Conservation (phyloP, 495 filamentous ascomycete species). For the Platismatia glauca region DNA sequence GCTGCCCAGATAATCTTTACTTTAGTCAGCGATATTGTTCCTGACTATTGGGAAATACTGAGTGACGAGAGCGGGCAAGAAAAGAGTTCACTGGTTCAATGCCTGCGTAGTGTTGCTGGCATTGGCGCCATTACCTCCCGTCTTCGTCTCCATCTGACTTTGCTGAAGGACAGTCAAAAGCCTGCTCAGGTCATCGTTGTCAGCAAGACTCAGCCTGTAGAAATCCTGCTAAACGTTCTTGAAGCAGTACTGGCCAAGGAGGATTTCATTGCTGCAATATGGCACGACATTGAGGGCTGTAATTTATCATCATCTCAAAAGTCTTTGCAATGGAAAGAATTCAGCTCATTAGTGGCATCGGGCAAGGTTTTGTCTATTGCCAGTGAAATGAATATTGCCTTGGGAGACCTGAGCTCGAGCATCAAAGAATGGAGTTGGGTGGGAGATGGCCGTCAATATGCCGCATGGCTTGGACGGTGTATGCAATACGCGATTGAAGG, state of each 20-base stretch:
- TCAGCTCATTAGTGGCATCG: conserved; percentile 54
- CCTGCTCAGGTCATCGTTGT: neutral
- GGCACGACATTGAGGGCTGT: conserved; percentile 32
- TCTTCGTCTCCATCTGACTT: conserved; percentile 45
- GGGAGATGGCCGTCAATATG: conserved; percentile 54
- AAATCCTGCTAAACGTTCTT: conserved; percentile 38
- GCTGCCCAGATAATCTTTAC: conserved; percentile 61
- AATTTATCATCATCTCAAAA: conserved; percentile 26
- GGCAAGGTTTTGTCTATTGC: conserved; percentile 62
- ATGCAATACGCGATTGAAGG: conserved; percentile 45
- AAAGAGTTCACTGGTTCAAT: conserved; percentile 47
- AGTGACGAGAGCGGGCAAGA: conserved; percentile 30
- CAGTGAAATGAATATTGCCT: conserved; percentile 63
- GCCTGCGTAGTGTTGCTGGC: conserved; percentile 63
- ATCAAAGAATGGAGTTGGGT: conserved; percentile 47
- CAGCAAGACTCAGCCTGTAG: conserved; percentile 11
- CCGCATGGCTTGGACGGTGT: conserved; percentile 68
- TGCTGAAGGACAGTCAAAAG: conserved; percentile 36
- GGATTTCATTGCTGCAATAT: conserved; percentile 46
- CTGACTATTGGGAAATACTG: conserved; percentile 67
- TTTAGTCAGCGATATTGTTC: conserved; percentile 59
- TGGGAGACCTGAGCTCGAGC: conserved; percentile 29
- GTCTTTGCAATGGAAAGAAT: conserved; percentile 56
- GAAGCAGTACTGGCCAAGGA: conserved; percentile 49
- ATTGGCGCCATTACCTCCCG: conserved; percentile 58